These are phyloP conservation scores for Gastrolobium bilobum DNA, from an alignment of 306 rosid genomes.

Conservation along the genomic window DNA sequence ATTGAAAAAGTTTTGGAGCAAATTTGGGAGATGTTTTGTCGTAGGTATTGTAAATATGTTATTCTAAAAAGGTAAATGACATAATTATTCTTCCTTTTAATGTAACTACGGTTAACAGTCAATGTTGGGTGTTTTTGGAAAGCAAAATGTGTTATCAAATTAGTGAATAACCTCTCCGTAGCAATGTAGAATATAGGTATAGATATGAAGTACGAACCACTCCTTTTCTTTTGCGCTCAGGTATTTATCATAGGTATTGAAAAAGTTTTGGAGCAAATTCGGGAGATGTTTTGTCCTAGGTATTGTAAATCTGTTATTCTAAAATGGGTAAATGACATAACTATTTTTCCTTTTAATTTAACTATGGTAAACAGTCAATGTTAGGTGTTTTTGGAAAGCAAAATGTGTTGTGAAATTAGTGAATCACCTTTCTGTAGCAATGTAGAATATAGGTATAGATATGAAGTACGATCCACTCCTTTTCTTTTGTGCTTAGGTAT, in stretches of 20 bases:
- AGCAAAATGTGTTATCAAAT: too few relatives aligned
- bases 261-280: neutral
- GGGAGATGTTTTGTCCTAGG: neutral
- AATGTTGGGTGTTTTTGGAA: too few relatives aligned
- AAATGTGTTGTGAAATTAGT: neutral
- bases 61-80: too few relatives aligned
- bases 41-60: neutral
- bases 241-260: too few relatives aligned
- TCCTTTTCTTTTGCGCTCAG: neutral
- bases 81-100: too few relatives aligned
- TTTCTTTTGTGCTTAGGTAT: neutral
- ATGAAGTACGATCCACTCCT: neutral
- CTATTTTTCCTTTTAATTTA: neutral
- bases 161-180: too few relatives aligned
- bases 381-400: neutral
- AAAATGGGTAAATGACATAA: neutral
- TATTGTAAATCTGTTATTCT: slow-evolving; percentile 14
- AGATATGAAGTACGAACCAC: too few relatives aligned
- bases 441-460: neutral
- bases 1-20: neutral
- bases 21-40: neutral
- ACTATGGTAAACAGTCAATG: neutral
- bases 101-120: too few relatives aligned
- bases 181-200: too few relatives aligned
- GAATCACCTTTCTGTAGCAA: neutral